Evolutionary conservation across 2,329 filamentous ascomycete species (phyloP), one percentile per base, ranked within the genome.

Genomic region (Westerdykella sp.): DNA sequence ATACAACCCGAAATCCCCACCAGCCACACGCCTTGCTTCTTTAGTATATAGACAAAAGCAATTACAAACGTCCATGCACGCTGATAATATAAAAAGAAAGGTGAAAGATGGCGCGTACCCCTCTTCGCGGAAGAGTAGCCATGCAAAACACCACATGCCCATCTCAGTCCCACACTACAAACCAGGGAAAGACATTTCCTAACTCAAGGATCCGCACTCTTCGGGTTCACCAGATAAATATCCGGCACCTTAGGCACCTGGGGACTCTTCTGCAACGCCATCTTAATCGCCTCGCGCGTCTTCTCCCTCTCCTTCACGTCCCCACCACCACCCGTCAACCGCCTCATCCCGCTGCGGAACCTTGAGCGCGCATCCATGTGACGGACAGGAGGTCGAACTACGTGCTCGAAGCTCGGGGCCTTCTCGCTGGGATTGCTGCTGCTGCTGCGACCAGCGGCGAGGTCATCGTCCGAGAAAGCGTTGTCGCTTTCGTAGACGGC

Each of bases 401-500:
- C 80, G 43, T 73, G 79, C 30, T 61, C 60, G 5, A 60, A 51
- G 25, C 45, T 58, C 32, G 59, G 59, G 10, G 51, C 52, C 34
- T 61, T 60, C 37, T 62, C 59, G 14, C 47, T 47, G 21, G 43
- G 34, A 12, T 23, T 45, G 37, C 43, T 57, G 13, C 46, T 50
- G 16, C 21, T 43, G 6, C 54, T 56, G 21, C 67, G 65, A 38
- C 57, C 74, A 51, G 64, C 81, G 71, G 54, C 81, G 71, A 63
- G 45, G 12, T 89, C 85, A 12, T 81, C 81, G 51, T 96, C 91
- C 0, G 87, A 95, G 53, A 91, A 84, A 0, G 85, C 76, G 40
- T 85, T 86, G 34, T 87, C 67, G 32, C 69, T 72, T 53, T 95
- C 89, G 44, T 95, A 88, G 45, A 94, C 85, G 0, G 84, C 87